Base-by-base conservation (phyloP, 2,329 filamentous ascomycete species). In the Tothia fuscella region DNA sequence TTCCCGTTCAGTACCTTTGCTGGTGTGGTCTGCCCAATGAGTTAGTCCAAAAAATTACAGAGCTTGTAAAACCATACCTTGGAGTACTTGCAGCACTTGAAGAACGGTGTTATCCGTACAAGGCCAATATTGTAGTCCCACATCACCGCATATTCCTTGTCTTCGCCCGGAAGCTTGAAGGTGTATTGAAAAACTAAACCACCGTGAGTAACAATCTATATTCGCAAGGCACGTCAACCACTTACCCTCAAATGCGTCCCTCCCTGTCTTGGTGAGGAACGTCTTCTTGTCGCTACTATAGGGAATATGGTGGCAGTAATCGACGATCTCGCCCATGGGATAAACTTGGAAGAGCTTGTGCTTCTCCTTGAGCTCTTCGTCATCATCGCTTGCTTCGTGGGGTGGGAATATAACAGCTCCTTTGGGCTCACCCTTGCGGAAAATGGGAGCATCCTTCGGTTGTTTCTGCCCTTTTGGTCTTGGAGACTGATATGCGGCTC, bases 81-180 rank as follows among this genome's bases (percentile, higher is more conserved):
- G 49, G 80, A 74, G 56, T 89, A 89, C 48, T 81, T 78, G 57
- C 80, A 80, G 50, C 83, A 87, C 60, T 94, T 94, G 72, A 96
- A 96, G 56, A 96, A 84, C 21, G 87, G 82, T 2, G 88, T 95
- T 61, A 93, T 93, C 47, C 89, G 80, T 47, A 96, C 88, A 22
- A 96, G 78, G 6, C 91, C 91, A 47, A 89, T 77, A 52, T 93
- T 89, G 65, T 95, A 95, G 60, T 98, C 91, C 91, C 91, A 98
- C 76, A 95, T 87, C 46, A 96, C 78, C 1, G 74, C 76, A 57
- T 82, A 88, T 40, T 74, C 68, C 48, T 69, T 71, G 2, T 79
- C 71, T 34, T 82, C 74, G 9, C 70, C 76, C 0, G 82, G 82
- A 3, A 81, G 58, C 50, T 70, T 74, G 67, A 93, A 95, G 26